Evolutionary conservation across 83 land plant genomes (phyloP), one percentile per base, ranked within the genome.

Genomic region (Diphasiastrum complanatum): DNA sequence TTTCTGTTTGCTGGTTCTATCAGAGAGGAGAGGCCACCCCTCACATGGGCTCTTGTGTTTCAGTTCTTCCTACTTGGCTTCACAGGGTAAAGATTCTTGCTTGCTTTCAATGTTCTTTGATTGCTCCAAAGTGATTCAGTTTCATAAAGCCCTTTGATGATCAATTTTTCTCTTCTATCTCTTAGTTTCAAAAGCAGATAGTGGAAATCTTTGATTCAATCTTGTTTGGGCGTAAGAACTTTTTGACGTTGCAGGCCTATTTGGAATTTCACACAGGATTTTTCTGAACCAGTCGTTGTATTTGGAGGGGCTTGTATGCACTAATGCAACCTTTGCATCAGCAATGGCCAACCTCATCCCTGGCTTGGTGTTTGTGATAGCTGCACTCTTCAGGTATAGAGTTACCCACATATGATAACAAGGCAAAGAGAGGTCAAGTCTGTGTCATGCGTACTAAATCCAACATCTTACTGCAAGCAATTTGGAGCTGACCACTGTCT

Each of bases 341-440:
- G 82, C 84, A 26, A 64, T 78, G 37, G 43, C 65, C 58, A 81
- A 81, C 72, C 61, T 81, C 63, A 46, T 71, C 1, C 89, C 89
- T 14, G 85, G 65, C 19, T 1, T 64, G 19, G 79, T 78, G 49
- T 81, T 82, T 48, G 23, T 82, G 33, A 60, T 79, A 25, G 75
- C 86, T 20, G 34, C 73, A 10, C 71, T 67, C 0, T 60, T 81
- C 32, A 58, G 84, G 84, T 81, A 64, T 11, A 43, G 25, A 2
- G 10, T 27, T 3, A 45, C n/a, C n/a, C n/a, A n/a, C n/a, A n/a
- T n/a, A n/a, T n/a, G n/a, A n/a, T n/a, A n/a, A n/a, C n/a, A n/a
- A n/a, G n/a, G n/a, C n/a, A n/a, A n/a, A n/a, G n/a, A n/a, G n/a
- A n/a, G n/a, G n/a, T n/a, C n/a, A n/a, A n/a, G n/a, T n/a, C n/a